These are phyloP conservation scores for Achaetomiella virescens DNA, from an alignment of 495 filamentous ascomycete species.

Conservation along the genomic window DNA sequence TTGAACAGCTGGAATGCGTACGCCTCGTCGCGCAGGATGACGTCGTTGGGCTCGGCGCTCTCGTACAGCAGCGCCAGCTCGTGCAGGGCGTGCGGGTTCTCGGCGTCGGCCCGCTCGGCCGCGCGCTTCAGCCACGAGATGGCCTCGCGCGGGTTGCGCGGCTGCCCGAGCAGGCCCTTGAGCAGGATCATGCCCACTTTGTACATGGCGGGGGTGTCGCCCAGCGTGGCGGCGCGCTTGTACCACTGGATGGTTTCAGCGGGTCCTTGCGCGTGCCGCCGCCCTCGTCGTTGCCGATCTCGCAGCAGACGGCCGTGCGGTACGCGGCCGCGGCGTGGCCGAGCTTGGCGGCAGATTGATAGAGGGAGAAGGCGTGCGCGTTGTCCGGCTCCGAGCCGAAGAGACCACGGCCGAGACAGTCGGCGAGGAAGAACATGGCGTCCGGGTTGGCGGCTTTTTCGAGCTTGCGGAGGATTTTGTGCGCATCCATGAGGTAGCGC, in stretches of 20 bases:
- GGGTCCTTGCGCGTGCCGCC: conserved; percentile 88
- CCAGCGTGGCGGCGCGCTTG: conserved; percentile 80
- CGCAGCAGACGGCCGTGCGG: conserved; percentile 93
- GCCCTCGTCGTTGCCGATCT: conserved; percentile 89
- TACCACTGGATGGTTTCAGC: conserved; percentile 97
- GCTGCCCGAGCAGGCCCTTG: conserved; percentile 89
- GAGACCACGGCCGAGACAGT: conserved; percentile 74
- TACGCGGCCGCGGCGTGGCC: conserved; percentile 85
- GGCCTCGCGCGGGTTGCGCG: conserved; percentile 75
- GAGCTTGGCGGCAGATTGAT: conserved; percentile 86
- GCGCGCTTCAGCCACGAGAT: conserved; percentile 89
- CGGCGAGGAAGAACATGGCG: conserved; percentile 90
- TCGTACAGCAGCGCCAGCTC: conserved; percentile 86
- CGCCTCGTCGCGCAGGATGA: conserved; percentile 68
- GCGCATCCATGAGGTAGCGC: conserved; percentile 74
- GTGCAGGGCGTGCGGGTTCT: conserved; percentile 93
- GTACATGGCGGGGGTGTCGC: conserved; percentile 92
- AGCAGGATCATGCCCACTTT: conserved; percentile 95
- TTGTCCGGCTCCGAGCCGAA: conserved; percentile 62
- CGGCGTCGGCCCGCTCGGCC: conserved; percentile 76
- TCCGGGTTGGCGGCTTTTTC: conserved; percentile 59
- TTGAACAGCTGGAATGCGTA: conserved; percentile 76
- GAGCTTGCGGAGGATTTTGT: conserved; percentile 87
- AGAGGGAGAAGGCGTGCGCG: conserved; percentile 85
- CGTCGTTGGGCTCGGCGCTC: conserved; percentile 57